A percentile compares a stretch with the other conserved stretches of the same genome.
Evolutionary conservation across 805 yeast species (phyloP).

Genomic region (Starmera dryadoides): DNA sequence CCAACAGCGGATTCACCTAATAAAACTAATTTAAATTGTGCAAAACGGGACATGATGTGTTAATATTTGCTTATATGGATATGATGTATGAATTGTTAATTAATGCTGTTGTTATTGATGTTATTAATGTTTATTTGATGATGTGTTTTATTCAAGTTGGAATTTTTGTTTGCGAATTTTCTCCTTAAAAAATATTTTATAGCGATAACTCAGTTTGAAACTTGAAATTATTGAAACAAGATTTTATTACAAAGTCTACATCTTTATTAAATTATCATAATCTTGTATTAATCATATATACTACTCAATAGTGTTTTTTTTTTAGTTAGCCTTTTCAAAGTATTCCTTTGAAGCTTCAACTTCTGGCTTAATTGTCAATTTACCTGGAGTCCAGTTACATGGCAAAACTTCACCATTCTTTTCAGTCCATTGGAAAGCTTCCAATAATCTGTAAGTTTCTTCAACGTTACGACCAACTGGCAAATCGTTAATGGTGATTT

Average conservation of each 20-base stretch:
- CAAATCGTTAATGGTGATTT: slow-evolving; percentile 95
- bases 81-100: no score
- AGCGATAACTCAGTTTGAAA: no score
- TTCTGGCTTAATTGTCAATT: slow-evolving; percentile 84
- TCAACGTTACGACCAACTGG: slow-evolving; percentile 99
- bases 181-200: no score
- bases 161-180: no score
- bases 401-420: slow-evolving; percentile 99
- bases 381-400: slow-evolving; percentile 98
- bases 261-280: no score
- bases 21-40: slow-evolving; percentile 55
- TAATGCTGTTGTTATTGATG: background rate
- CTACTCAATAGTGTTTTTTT: no score
- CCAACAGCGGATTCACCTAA: slow-evolving; percentile 67
- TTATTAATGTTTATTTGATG: background rate
- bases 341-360: slow-evolving; percentile 73
- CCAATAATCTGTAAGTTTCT: slow-evolving; percentile 94
- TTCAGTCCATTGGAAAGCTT: slow-evolving; percentile 99
- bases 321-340: slow-evolving; percentile 57
- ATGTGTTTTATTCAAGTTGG: background rate
- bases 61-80: background rate
- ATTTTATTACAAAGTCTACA: no score
- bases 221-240: no score
- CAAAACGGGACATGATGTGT: slow-evolving; percentile 23
- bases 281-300: no score